Evolutionary conservation across 176 grass and related monocot species (phyloP), one percentile per base, ranked within the genome.

Genomic region (Oryza glumipatula): DNA sequence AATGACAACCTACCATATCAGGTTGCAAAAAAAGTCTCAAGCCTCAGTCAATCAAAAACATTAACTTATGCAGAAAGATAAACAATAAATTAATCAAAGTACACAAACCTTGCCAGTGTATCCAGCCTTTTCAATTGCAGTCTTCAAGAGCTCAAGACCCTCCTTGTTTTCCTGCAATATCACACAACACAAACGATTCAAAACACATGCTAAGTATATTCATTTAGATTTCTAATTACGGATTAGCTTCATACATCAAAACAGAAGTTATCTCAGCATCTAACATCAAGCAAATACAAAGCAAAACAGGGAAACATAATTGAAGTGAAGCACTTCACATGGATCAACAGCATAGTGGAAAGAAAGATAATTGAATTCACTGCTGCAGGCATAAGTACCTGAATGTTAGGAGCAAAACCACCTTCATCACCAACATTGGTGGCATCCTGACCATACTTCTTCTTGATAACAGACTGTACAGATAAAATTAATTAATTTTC

Each of bases 331-430:
- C 76, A 65, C 14, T 3, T 63, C n/a, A 54, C 51, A 58, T 58
- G 54, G 58, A 9, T 19, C 6, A 58, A 78, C 28, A 39, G 3
- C 60, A 79, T 44, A 12, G 10, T 41, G 38, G n/a, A 58, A 70
- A 2, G 7, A 60, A 67, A 80, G 5, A 35, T 21, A 47, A 72
- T 19, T 17, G 12, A 78, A 81, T 14, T 10, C 12, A 43, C 11
- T 43, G 49, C 19, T 80, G 12, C 21, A 70, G 64, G 41, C 12
- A 7, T 38, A 43, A 30, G 15, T 30, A 97, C 96, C 96, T 95
- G 96, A 83, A 98, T 95, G 87, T 98, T 98, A 43, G 96, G 96
- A 81, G 96, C 96, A 85, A 98, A 98, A 83, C 96, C 96, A 83
- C 96, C 96, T 89, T 98, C 96, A 80, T 98, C 96, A 67, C 96